phyloP scores from a whole-genome alignment of 345 rosid genomes.

The Microcos paniculata region DNA sequence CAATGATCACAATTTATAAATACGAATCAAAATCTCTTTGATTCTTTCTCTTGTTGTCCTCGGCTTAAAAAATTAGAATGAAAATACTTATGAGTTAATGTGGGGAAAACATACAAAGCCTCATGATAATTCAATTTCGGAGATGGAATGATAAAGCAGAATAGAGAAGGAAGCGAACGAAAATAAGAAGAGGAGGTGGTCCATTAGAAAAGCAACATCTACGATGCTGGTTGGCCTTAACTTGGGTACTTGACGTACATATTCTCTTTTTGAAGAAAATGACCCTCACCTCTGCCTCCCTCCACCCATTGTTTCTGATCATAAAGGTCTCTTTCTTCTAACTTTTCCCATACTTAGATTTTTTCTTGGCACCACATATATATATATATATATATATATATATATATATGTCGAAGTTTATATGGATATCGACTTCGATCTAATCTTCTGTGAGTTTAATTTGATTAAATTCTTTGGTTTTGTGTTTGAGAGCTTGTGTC shows the following conservation, averaged over 20 bases:
- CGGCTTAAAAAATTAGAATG: too few species aligned
- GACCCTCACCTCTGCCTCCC: neutral
- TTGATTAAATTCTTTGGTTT: neutral
- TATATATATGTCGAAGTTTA: neutral
- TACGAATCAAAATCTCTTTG: too few species aligned
- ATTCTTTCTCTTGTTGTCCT: too few species aligned
- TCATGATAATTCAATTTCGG: neutral
- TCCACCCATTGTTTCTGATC: neutral
- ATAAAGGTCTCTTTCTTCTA: neutral
- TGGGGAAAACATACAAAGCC: neutral
- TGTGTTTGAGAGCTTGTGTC: neutral
- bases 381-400: too few species aligned
- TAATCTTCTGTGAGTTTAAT: conserved; percentile 12
- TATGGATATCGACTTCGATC: conserved; percentile 20
- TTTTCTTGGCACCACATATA: too few species aligned
- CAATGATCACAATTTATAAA: too few species aligned
- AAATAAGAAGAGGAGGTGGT: neutral
- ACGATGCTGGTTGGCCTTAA: neutral
- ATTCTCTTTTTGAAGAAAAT: conserved; percentile 10
- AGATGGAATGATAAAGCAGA: neutral
- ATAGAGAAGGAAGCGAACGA: neutral
- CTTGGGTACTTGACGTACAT: conserved; percentile 9
- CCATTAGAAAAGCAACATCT: neutral
- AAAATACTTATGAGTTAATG: too few species aligned
- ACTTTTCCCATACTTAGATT: neutral